Percentiles rank a stretch among this genome's conserved stretches.
phyloP scores from a whole-genome alignment of 2,329 filamentous ascomycete species.

The Alternaria incomplexa region DNA sequence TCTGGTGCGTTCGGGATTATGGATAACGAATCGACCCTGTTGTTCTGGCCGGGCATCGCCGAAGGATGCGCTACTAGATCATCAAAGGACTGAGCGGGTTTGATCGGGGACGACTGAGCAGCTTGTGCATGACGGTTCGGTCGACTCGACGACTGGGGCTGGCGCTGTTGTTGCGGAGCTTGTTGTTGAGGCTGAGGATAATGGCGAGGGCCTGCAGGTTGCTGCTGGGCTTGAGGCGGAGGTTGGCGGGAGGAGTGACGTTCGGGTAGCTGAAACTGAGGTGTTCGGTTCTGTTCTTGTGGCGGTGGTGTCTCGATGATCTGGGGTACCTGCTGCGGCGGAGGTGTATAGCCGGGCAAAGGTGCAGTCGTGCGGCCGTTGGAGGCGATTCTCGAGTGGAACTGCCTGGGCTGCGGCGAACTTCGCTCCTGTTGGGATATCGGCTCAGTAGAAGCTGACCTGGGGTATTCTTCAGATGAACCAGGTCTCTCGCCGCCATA shows the following conservation, averaged over 20 bases:
- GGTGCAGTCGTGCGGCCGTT: slow-evolving; percentile 63
- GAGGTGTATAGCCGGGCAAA: slow-evolving; percentile 54
- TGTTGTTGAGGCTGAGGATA: slow-evolving; percentile 13
- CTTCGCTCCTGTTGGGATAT: slow-evolving; percentile 41
- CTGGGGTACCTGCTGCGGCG: slow-evolving; percentile 55
- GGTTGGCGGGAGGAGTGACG: slow-evolving; percentile 57
- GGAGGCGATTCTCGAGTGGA: slow-evolving; percentile 63
- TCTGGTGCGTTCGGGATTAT: slow-evolving; percentile 77
- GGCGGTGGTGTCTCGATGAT: slow-evolving; percentile 68
- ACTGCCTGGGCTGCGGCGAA: slow-evolving; percentile 53
- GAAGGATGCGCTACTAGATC: slow-evolving; percentile 71
- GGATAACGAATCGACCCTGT: slow-evolving; percentile 76
- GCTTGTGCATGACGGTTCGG: slow-evolving; percentile 41
- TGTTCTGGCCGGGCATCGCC: slow-evolving; percentile 70
- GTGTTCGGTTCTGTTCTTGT: slow-evolving; percentile 42
- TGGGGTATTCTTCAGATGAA: slow-evolving; percentile 33
- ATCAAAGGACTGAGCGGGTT: slow-evolving; percentile 60
- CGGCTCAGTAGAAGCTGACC: slow-evolving; percentile 22
- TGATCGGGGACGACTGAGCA: slow-evolving; percentile 46
- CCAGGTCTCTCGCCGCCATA: slow-evolving; percentile 25
- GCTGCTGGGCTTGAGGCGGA: slow-evolving; percentile 26
- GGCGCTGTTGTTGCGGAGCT: slow-evolving; percentile 27
- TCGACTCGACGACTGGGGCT: slow-evolving; percentile 21
- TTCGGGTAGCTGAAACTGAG: slow-evolving; percentile 54
- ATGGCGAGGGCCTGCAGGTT: slow-evolving; percentile 25